phyloP scores from a whole-genome alignment of 345 rosid species.

The Iberis pinnata region DNA sequence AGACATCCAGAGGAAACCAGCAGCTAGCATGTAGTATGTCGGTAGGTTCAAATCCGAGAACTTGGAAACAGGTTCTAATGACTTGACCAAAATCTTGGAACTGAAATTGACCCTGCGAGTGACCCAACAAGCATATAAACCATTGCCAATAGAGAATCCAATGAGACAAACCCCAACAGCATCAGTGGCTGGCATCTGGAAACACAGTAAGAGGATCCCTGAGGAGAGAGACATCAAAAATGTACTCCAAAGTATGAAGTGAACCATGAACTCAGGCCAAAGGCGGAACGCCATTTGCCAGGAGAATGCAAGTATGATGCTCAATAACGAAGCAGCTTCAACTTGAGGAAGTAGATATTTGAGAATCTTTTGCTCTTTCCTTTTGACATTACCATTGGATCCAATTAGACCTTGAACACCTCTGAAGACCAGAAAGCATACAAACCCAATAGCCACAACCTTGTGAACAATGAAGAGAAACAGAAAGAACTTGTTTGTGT shows the following conservation, averaged over 20 bases:
- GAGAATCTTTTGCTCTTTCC: conserved; percentile 51
- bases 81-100: conserved; percentile 47
- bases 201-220: conserved; percentile 87
- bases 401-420: conserved; percentile 72
- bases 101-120: conserved; percentile 55
- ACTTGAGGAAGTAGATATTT: conserved; percentile 72
- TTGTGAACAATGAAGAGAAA: conserved; percentile 63
- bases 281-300: conserved; percentile 79
- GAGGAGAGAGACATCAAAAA: conserved; percentile 67
- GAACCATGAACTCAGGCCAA: conserved; percentile 84
- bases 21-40: conserved; percentile 69
- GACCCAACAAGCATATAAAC: conserved; percentile 94
- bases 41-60: conserved; percentile 71
- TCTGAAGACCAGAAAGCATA: conserved; percentile 72
- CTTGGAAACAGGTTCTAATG: conserved; percentile 66
- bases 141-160: conserved; percentile 72
- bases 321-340: conserved; percentile 68
- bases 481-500: conserved; percentile 70
- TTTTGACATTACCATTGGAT: conserved; percentile 43
- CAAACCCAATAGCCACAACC: conserved; percentile 57
- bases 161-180: conserved; percentile 75
- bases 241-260: conserved; percentile 77
- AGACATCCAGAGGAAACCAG: conserved; percentile 97
- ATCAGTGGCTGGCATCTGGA: conserved; percentile 74
- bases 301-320: conserved; percentile 71